Evolutionary conservation across 2,329 filamentous ascomycete genomes (phyloP), one percentile per base, ranked within the genome.

Genomic region (Fusarium austroafricanum): DNA sequence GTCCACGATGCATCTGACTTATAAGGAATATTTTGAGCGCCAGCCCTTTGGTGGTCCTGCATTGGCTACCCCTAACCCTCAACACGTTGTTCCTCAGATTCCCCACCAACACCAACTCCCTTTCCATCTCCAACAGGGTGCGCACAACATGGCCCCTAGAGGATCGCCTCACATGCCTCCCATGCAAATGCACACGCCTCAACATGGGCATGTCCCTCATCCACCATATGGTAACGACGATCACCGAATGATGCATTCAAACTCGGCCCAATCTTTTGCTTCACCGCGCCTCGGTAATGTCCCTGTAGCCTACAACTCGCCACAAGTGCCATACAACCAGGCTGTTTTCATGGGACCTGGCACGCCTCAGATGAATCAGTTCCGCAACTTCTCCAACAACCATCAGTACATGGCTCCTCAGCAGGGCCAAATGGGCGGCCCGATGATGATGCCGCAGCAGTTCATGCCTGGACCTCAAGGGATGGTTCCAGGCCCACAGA

Each of bases 211-310:
- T 68, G 87, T 86, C 8, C 87, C 89, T 40, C 87, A 88, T 52
- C 85, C 85, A 17, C 86, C 87, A 5, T 92, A 90, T 70, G 92
- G 90, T 72, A 90, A 89, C 70, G 94, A 97, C 70, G 92, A 94
- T 60, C 92, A 94, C 75, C 89, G 94, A 51, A 97, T 97, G 92
- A 92, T 96, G 81, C 92, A 92, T 59, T 92, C 90, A 9, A 94
- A 90, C 70, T 94, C 92, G 23, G 90, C 90, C 5, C 93, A 94
- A 73, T 93, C 93, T 4, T 96, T 93, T 77, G 91, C 92, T 10
- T 97, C 94, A 17, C 94, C 95, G 47, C 89, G 94, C 50, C 86
- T 94, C 71, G 86, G 89, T 51, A 90, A 90, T 67, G 86, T 89
- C 17, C 88, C 89, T 29, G 87, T 93, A 77, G 87, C 87, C 5